Evolutionary conservation across 139 green algal species (phyloP).

Genomic region (Trebouxia sp.): DNA sequence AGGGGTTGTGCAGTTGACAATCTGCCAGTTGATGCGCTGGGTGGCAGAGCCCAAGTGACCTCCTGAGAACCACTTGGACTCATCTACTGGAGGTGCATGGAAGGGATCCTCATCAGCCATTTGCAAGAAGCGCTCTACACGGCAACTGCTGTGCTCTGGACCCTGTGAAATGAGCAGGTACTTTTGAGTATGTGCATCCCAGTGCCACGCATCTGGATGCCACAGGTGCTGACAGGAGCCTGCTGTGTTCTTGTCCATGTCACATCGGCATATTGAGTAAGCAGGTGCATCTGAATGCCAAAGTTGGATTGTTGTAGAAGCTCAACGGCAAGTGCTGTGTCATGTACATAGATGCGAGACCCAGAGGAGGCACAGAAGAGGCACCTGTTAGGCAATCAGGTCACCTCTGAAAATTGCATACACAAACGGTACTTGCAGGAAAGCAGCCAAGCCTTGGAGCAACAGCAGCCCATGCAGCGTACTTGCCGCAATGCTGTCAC

Average conservation of each 20-base stretch:
- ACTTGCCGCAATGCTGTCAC: too few species aligned
- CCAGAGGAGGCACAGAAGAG: too few species aligned
- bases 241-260: neutral
- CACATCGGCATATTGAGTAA: neutral
- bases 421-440: too few species aligned
- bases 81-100: slow-evolving; percentile 75
- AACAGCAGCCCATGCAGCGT: too few species aligned
- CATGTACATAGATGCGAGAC: too few species aligned
- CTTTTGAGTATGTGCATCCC: neutral
- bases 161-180: slow-evolving; percentile 62
- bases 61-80: slow-evolving; percentile 81
- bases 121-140: slow-evolving; percentile 94
- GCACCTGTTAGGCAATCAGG: too few species aligned
- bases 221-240: neutral
- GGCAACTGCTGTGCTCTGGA: slow-evolving; percentile 87
- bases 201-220: neutral
- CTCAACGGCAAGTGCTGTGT: too few species aligned
- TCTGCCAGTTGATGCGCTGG: slow-evolving; percentile 89
- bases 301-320: too few species aligned
- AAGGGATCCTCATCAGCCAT: slow-evolving; percentile 94
- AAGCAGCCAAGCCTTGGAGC: too few species aligned
- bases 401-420: too few species aligned
- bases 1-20: slow-evolving; percentile 95
- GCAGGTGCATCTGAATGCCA: neutral
- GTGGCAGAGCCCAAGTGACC: slow-evolving; percentile 86